Evolutionary conservation across 306 rosid species (phyloP).

Genomic region (Cajanus cajan): DNA sequence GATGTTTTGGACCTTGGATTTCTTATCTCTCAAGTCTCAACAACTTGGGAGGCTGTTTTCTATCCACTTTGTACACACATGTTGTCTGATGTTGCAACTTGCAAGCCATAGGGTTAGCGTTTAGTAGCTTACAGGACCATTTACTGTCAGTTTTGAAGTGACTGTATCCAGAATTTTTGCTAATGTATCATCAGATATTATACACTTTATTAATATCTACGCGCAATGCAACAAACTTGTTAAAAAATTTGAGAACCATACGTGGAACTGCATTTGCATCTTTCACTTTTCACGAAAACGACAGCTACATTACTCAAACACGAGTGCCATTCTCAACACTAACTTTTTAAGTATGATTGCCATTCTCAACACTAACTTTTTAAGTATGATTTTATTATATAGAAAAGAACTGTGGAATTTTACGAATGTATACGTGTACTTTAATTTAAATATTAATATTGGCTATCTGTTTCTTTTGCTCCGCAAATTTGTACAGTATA

Average conservation of each 20-base stretch:
- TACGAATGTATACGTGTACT: background rate
- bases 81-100: no score
- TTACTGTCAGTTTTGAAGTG: background rate
- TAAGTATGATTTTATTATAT: background rate
- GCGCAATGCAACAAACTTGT: background rate
- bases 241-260: background rate
- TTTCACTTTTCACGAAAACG: background rate
- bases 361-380: background rate
- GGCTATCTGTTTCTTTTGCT: no score
- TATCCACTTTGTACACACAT: no score
- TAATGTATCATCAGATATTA: background rate
- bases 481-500: background rate
- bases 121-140: background rate
- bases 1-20: no score
- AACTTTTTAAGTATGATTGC: background rate
- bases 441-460: no score
- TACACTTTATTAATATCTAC: background rate
- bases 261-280: background rate
- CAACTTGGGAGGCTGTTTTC: no score
- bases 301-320: background rate
- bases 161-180: background rate
- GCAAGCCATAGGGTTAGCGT: background rate
- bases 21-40: no score
- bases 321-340: background rate
- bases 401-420: background rate